Evolutionary conservation across 805 yeast genomes (phyloP).

Genomic region (Starmera amethionina): DNA sequence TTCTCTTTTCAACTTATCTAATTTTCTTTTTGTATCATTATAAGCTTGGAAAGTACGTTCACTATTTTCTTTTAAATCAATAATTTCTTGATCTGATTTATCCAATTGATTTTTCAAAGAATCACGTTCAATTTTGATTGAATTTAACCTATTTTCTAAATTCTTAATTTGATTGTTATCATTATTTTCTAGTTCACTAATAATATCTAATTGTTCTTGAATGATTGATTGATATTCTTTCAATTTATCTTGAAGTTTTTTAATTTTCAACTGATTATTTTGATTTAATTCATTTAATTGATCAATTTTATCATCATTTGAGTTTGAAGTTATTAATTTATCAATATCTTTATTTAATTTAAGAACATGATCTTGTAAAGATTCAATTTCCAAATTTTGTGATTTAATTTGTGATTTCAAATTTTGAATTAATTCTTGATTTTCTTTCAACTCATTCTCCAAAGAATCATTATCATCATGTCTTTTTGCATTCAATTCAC

Average conservation of each 20-base stretch:
- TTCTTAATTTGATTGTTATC: neutral
- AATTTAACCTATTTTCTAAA: constrained; percentile 15
- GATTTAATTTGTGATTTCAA: constrained; percentile 6
- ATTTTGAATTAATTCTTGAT: neutral
- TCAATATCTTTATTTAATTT: constrained; percentile 1
- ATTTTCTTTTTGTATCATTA: constrained; percentile 5
- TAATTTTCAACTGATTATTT: neutral
- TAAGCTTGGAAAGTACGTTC: constrained; percentile 18
- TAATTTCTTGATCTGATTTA: constrained; percentile 14
- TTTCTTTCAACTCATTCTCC: neutral
- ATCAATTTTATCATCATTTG: constrained; percentile 4
- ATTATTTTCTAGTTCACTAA: constrained; percentile 1
- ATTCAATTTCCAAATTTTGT: neutral
- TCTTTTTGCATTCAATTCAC: no score
- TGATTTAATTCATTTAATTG: neutral
- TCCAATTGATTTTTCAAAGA: constrained; percentile 12
- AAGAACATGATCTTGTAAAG: constrained; percentile 1
- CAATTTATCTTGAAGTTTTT: constrained; percentile 3
- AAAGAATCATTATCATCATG: no score
- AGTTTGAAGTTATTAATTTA: no score
- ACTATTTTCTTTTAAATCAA: constrained; percentile 21
- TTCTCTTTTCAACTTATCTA: constrained; percentile 4
- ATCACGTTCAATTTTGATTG: constrained; percentile 18
- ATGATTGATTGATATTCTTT: constrained; percentile 3
- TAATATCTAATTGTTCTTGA: constrained; percentile 1